A percentile compares a stretch with the other conserved stretches of the same genome.
These are phyloP conservation scores for Aspergillus brasiliensis DNA, from an alignment of 2,329 filamentous ascomycete genomes.

Conservation along the genomic window DNA sequence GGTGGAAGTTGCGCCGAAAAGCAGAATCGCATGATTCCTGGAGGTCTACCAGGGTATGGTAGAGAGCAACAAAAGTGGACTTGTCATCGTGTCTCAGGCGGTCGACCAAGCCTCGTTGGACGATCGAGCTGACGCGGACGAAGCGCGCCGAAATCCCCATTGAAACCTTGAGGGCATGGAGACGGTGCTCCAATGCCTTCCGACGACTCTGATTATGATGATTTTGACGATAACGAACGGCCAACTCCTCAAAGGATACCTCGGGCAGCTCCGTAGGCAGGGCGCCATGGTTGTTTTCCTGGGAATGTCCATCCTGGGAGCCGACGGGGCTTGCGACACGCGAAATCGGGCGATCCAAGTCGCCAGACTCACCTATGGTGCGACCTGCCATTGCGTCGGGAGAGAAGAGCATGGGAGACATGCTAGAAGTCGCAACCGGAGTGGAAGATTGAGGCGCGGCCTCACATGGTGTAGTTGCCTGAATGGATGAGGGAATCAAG, in stretches of 20 bases:
- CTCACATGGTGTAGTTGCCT: constrained; percentile 38
- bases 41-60: constrained; percentile 48
- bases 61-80: constrained; percentile 46
- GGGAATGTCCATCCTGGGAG: constrained; percentile 23
- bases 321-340: constrained; percentile 23
- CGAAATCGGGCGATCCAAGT: constrained; percentile 33
- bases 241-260: constrained; percentile 49
- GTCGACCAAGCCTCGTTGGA: constrained; percentile 49
- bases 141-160: constrained; percentile 47
- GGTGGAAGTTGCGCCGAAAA: constrained; percentile 35
- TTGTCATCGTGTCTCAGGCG: constrained; percentile 50
- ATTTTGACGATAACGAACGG: constrained; percentile 44
- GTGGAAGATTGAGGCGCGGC: constrained; percentile 29
- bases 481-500: constrained; percentile 28
- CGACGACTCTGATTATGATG: constrained; percentile 45
- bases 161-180: constrained; percentile 45
- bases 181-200: constrained; percentile 42
- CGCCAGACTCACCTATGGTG: constrained; percentile 39
- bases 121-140: constrained; percentile 43
- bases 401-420: constrained; percentile 25
- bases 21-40: constrained; percentile 45
- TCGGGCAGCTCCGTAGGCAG: constrained; percentile 26
- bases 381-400: constrained; percentile 23
- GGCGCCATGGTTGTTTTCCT: constrained; percentile 15
- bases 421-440: constrained; percentile 26